Evolutionary conservation across 331 rosid genomes (phyloP), one percentile per base, ranked within the genome.

Genomic region (Saraca asoca): DNA sequence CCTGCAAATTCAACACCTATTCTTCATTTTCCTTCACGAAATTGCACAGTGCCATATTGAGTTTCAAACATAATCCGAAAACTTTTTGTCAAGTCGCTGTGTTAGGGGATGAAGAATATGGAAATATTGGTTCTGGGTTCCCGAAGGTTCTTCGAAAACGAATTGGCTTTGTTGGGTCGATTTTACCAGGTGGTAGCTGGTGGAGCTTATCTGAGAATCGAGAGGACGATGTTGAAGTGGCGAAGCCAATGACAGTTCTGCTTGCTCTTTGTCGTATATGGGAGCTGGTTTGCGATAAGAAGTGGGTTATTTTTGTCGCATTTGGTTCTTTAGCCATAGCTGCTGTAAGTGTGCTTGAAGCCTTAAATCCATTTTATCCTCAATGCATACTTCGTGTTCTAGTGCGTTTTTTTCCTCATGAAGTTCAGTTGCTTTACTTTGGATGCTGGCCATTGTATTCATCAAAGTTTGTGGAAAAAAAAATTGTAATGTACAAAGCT

Each of bases 191-290:
- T 0, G 78, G 71, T 3, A 15, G 71, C 62, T 89, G 95, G 92
- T 85, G 95, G 95, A 31, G 76, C 52, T 75, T 87, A 45, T 34
- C 52, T 39, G 83, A 70, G 49, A 57, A 38, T 17, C 69, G 35
- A 44, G 71, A 75, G 45, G 68, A 78, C 46, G 50, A 14, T 37
- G 29, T 31, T 41, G 67, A 53, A 12, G 76, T 67, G 9, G 79
- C 68, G 58, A 72, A 78, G 61, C 87, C 78, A 0, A 14, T 43
- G 7, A 66, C 73, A 33, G 83, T 66, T 2, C 7, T 73, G 50
- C 48, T 74, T 5, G 85, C 88, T 64, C 76, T 90, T 71, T 70
- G 83, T 48, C 87, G 85, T 39, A 78, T 87, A 72, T 90, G 88
- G 92, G 75, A 76, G 12, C 52, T 90, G 69, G 73, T 90, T 67